Percentiles rank a stretch among this genome's conserved stretches.
These are phyloP conservation scores for Chloromonas sp. DNA, from an alignment of 163 green algal species.

Conservation along the genomic window DNA sequence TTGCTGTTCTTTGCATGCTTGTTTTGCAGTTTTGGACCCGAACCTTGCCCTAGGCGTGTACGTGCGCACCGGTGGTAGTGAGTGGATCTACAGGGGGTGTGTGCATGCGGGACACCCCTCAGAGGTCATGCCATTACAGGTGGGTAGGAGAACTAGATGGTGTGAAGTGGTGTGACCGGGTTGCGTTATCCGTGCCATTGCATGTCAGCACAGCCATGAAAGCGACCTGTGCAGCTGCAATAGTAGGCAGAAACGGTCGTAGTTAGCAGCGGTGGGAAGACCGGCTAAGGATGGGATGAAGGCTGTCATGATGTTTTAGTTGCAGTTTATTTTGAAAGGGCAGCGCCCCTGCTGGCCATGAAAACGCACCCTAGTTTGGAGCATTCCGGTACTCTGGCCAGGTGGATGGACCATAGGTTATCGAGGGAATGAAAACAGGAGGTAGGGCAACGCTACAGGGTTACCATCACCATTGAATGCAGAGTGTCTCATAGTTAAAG, in stretches of 20 bases:
- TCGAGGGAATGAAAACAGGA: no score
- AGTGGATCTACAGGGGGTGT: constrained; percentile 75
- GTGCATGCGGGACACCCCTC: constrained; percentile 62
- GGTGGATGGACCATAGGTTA: no score
- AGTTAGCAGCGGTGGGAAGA: background rate
- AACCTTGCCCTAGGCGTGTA: constrained; percentile 49
- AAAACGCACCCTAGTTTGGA: no score
- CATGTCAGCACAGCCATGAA: background rate
- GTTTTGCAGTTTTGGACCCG: constrained; percentile 29
- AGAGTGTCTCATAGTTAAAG: constrained; percentile 3
- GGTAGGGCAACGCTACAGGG: no score
- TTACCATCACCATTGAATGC: background rate
- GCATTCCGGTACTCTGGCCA: no score
- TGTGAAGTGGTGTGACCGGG: no score
- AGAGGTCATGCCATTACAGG: constrained; percentile 72
- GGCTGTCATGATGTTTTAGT: background rate
- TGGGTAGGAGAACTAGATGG: background rate
- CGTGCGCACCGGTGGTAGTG: constrained; percentile 41
- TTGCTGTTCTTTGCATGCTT: no score
- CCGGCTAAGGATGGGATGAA: background rate
- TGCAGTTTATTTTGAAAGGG: background rate
- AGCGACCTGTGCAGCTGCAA: background rate
- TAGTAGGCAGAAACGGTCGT: constrained; percentile 4
- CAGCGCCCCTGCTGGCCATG: no score
- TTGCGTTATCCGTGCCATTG: background rate